Base-by-base conservation (phyloP, 2,329 filamentous ascomycete genomes). In the Calycina marina region DNA sequence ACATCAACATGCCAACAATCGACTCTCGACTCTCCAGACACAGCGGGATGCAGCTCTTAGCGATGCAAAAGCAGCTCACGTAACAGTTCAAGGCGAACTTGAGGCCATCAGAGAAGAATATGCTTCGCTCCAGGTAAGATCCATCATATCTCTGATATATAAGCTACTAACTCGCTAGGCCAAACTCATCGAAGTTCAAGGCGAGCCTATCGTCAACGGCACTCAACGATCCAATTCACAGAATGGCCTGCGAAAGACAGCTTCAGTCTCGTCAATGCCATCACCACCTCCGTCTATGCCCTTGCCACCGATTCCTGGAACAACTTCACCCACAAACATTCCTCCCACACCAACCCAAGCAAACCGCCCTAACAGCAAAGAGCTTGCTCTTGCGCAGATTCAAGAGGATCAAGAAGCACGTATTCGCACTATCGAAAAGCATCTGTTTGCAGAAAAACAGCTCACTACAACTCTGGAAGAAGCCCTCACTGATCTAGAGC, bases 251-350 rank as follows among this genome's bases (percentile, higher is more conserved):
- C 81, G 83, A 51, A 94, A 93, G 66, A 90, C 79, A 48, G 65
- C 72, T 14, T 90, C 84, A 0, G 77, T 86, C 28, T 69, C 72
- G 9, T 90, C 85, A 3, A 63, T 96, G 8, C 90, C 90, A 2
- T 96, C 90, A 1, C 90, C 90, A 16, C 90, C 90, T 4, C 90
- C 90, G 0, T 85, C 84, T 0, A 93, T 96, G 46, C 90, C 90
- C n/a, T 71, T 98, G 18, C 90, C 90, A 2, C 90, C 90, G 24
- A 67, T 98, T 12, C 90, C 90, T 3, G 68, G 61, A 38, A 56
- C 62, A 9, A 52, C 40, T 26, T 62, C 67, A 32, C 65, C 62
- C 43, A 59, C 48, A 22, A 55, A 51, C 36, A 45, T 59, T 22
- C 64, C 63, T 41, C 66, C 56, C 41, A 71, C 59, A 39, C 71